A percentile compares a stretch with the other conserved stretches of the same genome.
Evolutionary conservation across 208 protist species (phyloP).

Genomic region (Histomonas meleagridis): DNA sequence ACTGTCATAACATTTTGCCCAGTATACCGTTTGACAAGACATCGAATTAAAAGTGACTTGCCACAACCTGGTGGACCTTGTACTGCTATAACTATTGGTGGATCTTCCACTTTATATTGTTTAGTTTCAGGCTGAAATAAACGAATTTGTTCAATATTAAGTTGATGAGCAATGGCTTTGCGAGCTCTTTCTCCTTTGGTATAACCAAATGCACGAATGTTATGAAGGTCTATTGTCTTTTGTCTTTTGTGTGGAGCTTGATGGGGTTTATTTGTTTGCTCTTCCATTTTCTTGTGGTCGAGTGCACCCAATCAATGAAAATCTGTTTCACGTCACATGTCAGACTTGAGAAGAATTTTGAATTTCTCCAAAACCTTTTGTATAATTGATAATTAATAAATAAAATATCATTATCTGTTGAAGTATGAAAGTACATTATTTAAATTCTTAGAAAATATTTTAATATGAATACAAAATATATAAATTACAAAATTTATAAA

Average conservation of each 20-base stretch:
- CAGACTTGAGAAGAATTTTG: too few species aligned
- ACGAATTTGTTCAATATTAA: conserved; percentile 29
- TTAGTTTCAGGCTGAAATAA: background rate
- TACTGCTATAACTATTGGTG: conserved; percentile 41
- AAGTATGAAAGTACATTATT: too few species aligned
- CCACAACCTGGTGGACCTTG: conserved; percentile 39
- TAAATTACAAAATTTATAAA: too few species aligned
- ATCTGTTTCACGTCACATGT: too few species aligned
- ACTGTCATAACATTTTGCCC: conserved; percentile 67
- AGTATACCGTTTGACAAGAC: conserved; percentile 90
- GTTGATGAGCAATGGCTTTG: conserved; percentile 19
- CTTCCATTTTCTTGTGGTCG: too few species aligned
- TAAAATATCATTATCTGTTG: too few species aligned
- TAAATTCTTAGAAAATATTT: too few species aligned
- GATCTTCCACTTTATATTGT: background rate
- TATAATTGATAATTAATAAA: too few species aligned
- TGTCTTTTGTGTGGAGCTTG: background rate
- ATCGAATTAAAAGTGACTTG: conserved; percentile 40
- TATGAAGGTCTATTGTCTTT: background rate
- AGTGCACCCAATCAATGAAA: too few species aligned
- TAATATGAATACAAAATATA: too few species aligned
- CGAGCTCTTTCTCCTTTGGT: background rate
- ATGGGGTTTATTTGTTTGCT: background rate
- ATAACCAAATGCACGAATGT: background rate
- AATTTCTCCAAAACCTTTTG: too few species aligned